Evolutionary conservation across 768 basidiomycete species (phyloP).

Genomic region (Ramaria sp.): DNA sequence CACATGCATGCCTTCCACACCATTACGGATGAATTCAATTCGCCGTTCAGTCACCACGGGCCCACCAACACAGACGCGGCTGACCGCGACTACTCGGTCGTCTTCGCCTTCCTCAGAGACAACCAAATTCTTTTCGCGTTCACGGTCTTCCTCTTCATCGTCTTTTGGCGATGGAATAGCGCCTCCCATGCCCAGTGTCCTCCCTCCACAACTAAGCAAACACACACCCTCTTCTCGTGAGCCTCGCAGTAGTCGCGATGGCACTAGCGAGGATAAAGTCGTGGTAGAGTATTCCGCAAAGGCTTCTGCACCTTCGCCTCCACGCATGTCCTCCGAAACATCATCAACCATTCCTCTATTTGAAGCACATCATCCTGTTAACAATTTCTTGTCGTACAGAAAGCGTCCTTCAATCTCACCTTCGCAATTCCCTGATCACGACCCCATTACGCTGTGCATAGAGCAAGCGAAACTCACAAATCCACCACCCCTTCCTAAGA

Average conservation of each 20-base stretch:
- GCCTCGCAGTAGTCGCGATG: neutral
- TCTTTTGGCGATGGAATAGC: conserved; percentile 35
- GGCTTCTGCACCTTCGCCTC: conserved; percentile 10
- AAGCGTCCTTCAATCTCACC: neutral
- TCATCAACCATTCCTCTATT: neutral
- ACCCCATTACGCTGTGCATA: neutral
- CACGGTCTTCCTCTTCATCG: conserved; percentile 39
- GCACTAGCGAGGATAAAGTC: neutral
- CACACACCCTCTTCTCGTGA: neutral
- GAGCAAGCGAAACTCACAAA: neutral
- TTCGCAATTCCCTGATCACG: neutral
- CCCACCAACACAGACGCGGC: conserved; percentile 12
- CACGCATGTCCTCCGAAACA: neutral
- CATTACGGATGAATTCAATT: neutral
- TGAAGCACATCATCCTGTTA: conserved; percentile 2
- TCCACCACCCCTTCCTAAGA: conserved; percentile 1
- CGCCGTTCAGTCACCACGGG: neutral
- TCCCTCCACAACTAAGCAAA: conserved; percentile 16
- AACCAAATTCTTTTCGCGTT: conserved; percentile 21
- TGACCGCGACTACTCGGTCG: conserved; percentile 40
- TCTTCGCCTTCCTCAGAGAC: conserved; percentile 47
- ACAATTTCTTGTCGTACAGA: conserved; percentile 1
- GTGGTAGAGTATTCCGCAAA: conserved; percentile 18
- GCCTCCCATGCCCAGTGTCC: conserved; percentile 27
- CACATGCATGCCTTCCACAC: neutral